phyloP scores from a whole-genome alignment of 179 eudicot species.

The Amaranthus tricolor region DNA sequence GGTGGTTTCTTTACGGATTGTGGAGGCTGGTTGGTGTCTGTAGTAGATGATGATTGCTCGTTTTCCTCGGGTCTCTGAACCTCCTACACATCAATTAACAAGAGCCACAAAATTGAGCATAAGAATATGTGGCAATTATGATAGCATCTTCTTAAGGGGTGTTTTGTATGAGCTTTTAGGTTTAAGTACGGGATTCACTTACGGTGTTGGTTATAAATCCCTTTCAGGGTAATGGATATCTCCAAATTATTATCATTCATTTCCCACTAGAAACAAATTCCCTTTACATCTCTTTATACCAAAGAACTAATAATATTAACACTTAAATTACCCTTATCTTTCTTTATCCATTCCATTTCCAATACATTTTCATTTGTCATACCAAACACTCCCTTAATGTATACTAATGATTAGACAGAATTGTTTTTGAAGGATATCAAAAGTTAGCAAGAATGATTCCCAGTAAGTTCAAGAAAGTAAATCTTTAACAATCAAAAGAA shows the following conservation, averaged over 20 bases:
- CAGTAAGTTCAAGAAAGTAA: not conserved
- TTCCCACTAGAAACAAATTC: too few species aligned
- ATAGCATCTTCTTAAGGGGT: not conserved
- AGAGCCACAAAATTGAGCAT: not conserved
- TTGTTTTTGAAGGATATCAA: not conserved
- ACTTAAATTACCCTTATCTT: too few species aligned
- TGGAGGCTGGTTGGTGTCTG: conserved; percentile 49
- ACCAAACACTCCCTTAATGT: not conserved
- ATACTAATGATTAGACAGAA: not conserved
- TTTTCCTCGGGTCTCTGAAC: conserved; percentile 51
- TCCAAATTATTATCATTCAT: too few species aligned
- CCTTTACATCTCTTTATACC: too few species aligned
- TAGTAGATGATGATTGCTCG: conserved; percentile 28
- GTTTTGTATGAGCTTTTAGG: not conserved
- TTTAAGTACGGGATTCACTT: too few species aligned
- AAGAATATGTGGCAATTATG: not conserved
- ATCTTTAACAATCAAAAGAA: not conserved
- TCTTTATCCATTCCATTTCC: too few species aligned
- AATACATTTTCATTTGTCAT: too few species aligned
- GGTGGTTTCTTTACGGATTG: conserved; percentile 48
- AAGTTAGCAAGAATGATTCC: not conserved
- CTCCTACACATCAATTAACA: conserved; percentile 38
- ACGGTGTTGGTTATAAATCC: too few species aligned
- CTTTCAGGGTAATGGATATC: too few species aligned
- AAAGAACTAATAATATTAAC: too few species aligned